Evolutionary conservation across 2,329 filamentous ascomycete species (phyloP).

Genomic region (Stemphylium vesicarium): DNA sequence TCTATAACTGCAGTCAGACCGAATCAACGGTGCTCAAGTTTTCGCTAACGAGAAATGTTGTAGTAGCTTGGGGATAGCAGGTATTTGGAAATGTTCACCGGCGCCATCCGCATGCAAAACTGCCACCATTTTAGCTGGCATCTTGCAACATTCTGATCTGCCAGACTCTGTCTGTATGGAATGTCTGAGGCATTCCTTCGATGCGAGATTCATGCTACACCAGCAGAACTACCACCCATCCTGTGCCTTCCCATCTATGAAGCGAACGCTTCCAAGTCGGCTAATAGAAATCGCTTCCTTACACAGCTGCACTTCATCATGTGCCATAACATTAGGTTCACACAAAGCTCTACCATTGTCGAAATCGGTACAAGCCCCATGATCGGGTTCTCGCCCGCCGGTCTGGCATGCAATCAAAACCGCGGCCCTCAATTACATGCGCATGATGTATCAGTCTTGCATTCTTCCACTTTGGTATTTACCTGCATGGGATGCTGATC

Average conservation of each 20-base stretch:
- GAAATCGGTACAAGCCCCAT: not conserved
- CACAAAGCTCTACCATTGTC: not conserved
- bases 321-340: not conserved
- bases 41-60: not conserved
- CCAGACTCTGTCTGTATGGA: not conserved
- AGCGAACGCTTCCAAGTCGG: not conserved
- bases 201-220: not conserved
- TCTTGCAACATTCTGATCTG: not conserved
- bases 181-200: not conserved
- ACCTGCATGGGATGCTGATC: not conserved
- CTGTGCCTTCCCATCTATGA: not conserved
- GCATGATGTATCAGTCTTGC: not conserved
- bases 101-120: not conserved
- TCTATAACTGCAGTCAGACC: not conserved
- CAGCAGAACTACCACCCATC: not conserved
- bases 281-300: not conserved
- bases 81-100: not conserved
- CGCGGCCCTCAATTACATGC: not conserved
- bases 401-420: not conserved
- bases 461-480: not conserved
- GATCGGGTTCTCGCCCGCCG: not conserved
- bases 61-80: not conserved
- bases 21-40: not conserved
- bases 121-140: not conserved
- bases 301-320: not conserved